Percentiles rank a stretch among this genome's conserved stretches.
phyloP scores from a whole-genome alignment of 257 asterid genomes.

The Nicotiana paniculata region DNA sequence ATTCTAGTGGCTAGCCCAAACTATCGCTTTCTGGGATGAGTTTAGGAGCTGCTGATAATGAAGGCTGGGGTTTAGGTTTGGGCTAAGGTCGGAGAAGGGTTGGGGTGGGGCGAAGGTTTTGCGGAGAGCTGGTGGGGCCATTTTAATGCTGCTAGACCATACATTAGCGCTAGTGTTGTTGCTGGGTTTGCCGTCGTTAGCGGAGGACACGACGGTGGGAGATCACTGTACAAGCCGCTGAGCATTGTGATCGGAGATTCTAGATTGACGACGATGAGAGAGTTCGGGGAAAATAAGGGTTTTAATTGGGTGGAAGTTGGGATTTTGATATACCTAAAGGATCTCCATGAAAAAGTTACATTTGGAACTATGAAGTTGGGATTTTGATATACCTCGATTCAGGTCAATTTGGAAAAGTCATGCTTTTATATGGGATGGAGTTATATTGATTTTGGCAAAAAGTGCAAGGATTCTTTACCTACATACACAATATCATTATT shows the following conservation, averaged over 20 bases:
- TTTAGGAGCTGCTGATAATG: constrained; percentile 9
- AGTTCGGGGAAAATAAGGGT: neutral
- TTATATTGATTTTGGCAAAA: too few species aligned
- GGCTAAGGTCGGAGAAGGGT: constrained; percentile 60
- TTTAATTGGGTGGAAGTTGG: neutral
- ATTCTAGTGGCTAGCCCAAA: too few species aligned
- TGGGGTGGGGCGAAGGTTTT: constrained; percentile 82
- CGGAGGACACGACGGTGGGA: constrained; percentile 85
- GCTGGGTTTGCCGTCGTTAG: constrained; percentile 46
- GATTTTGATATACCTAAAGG: neutral
- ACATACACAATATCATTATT: too few species aligned
- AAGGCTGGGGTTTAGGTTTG: constrained; percentile 52
- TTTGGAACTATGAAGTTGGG: neutral
- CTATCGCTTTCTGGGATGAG: neutral
- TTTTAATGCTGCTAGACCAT: constrained; percentile 89
- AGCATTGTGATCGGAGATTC: constrained; percentile 37
- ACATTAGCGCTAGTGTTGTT: constrained; percentile 58
- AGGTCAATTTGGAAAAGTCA: too few species aligned
- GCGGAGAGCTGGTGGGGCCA: constrained; percentile 90
- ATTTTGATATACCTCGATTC: too few species aligned
- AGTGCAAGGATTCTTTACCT: neutral
- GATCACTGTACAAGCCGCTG: constrained; percentile 96
- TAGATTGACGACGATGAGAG: neutral
- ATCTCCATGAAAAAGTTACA: neutral
- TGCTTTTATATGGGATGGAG: too few species aligned